Percentiles rank a stretch among this genome's conserved stretches.
These are phyloP conservation scores for Cryphonectria naterciae DNA, from an alignment of 2,329 filamentous ascomycete species.

Conservation along the genomic window DNA sequence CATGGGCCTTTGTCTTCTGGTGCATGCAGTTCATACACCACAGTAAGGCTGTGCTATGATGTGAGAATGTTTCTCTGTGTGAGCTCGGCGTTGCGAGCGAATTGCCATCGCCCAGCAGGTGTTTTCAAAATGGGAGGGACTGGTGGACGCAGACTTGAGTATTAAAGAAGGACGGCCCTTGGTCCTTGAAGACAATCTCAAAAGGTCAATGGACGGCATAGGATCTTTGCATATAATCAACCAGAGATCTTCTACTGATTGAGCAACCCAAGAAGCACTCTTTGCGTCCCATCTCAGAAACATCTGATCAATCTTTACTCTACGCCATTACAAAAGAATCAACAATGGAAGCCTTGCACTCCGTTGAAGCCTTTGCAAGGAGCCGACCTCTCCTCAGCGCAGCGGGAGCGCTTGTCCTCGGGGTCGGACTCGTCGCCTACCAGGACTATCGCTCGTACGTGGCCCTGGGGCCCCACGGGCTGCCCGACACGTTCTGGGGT, in stretches of 20 bases:
- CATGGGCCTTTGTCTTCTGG: background rate
- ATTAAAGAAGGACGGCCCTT: background rate
- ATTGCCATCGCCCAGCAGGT: background rate
- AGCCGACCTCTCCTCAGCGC: slow-evolving; percentile 1
- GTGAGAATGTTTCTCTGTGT: background rate
- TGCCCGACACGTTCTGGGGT: slow-evolving; percentile 26
- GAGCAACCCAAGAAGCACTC: background rate
- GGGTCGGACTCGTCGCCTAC: slow-evolving; percentile 11
- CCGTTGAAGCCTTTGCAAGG: background rate
- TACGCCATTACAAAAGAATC: background rate
- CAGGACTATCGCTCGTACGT: slow-evolving; percentile 24
- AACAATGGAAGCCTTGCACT: slow-evolving; percentile 6
- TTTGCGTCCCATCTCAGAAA: background rate
- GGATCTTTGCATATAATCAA: background rate
- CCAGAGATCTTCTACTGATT: background rate
- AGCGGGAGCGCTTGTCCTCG: slow-evolving; percentile 8
- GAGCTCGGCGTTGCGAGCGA: slow-evolving; percentile 6
- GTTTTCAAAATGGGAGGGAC: background rate
- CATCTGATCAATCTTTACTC: background rate
- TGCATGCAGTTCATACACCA: background rate
- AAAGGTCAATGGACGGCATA: background rate
- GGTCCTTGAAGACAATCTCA: background rate
- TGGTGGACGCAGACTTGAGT: background rate
- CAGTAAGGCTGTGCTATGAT: background rate
- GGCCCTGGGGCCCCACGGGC: slow-evolving; percentile 21